These are phyloP conservation scores for Ustilago bromivora DNA, from an alignment of 1,284 basidiomycete species.

Conservation along the genomic window DNA sequence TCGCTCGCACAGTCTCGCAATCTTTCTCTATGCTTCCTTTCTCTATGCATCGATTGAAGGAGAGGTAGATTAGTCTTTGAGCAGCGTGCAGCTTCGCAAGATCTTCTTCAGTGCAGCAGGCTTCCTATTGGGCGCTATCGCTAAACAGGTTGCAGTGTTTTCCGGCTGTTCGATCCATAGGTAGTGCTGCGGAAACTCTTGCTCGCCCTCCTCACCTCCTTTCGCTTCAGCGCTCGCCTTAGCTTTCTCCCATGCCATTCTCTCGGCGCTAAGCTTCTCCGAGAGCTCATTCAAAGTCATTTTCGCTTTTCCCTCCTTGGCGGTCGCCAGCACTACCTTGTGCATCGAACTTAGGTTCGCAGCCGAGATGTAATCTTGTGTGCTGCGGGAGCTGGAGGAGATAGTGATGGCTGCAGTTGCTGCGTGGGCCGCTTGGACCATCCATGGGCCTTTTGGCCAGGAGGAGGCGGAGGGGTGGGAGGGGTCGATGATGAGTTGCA, in stretches of 20 bases:
- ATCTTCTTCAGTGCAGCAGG: constrained; percentile 71
- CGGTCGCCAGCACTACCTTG: constrained; percentile 67
- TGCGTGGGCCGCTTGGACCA: constrained; percentile 75
- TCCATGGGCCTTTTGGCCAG: constrained; percentile 75
- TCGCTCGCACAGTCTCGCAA: background rate
- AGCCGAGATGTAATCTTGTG: constrained; percentile 47
- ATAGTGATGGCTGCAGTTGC: constrained; percentile 70
- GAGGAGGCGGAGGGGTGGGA: constrained; percentile 52
- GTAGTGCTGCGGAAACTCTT: constrained; percentile 70
- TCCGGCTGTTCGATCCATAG: constrained; percentile 76
- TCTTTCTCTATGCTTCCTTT: too few species aligned
- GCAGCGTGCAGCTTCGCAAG: constrained; percentile 71
- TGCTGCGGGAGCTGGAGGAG: constrained; percentile 23
- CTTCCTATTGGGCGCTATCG: constrained; percentile 74
- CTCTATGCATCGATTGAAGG: background rate
- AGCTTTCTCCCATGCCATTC: constrained; percentile 23
- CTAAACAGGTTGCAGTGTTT: constrained; percentile 74
- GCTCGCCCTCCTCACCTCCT: constrained; percentile 8
- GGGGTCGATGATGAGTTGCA: constrained; percentile 66
- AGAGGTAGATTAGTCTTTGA: constrained; percentile 61
- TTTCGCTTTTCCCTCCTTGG: constrained; percentile 27
- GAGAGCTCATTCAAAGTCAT: constrained; percentile 63
- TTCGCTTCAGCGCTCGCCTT: background rate
- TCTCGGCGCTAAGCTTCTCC: constrained; percentile 59
- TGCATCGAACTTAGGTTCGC: constrained; percentile 59